Evolutionary conservation across 129 eudicot genomes (phyloP).

Genomic region (Helianthus annuus): DNA sequence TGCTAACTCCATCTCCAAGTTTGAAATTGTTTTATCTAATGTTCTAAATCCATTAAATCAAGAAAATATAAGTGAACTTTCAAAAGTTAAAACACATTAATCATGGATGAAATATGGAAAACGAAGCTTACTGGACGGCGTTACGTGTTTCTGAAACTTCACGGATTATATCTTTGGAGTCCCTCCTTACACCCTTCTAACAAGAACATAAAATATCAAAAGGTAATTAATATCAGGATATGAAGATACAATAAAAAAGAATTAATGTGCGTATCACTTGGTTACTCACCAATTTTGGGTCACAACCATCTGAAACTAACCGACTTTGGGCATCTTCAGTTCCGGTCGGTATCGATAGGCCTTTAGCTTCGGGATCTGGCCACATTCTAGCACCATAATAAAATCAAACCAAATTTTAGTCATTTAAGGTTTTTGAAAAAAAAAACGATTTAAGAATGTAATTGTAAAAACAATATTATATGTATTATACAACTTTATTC

Average conservation of each 20-base stretch:
- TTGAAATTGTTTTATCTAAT: constrained; percentile 73
- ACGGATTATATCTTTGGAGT: constrained; percentile 46
- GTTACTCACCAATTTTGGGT: constrained; percentile 56
- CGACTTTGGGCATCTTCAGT: constrained; percentile 49
- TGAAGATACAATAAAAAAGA: not conserved
- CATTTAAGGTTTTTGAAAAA: not conserved
- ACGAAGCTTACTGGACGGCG: constrained; percentile 63
- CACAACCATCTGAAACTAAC: constrained; percentile 69
- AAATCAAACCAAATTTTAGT: not conserved
- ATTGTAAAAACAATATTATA: not conserved
- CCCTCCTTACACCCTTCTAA: constrained; percentile 56
- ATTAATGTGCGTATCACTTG: constrained; percentile 11
- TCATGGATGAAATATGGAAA: not conserved
- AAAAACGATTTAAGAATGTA: no score
- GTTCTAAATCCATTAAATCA: constrained; percentile 36
- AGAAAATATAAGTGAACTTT: constrained; percentile 3
- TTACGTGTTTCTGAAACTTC: constrained; percentile 69
- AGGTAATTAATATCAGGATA: constrained; percentile 1
- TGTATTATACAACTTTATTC: not conserved
- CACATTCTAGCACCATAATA: constrained; percentile 60
- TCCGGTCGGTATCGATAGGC: constrained; percentile 42
- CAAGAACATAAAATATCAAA: constrained; percentile 10
- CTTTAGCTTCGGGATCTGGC: constrained; percentile 87
- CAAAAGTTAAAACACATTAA: constrained; percentile 10
- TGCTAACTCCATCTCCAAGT: constrained; percentile 92